Conservation (phyloP, 2,329 filamentous ascomycete genomes). For the Aspergillus amoenus region DNA sequence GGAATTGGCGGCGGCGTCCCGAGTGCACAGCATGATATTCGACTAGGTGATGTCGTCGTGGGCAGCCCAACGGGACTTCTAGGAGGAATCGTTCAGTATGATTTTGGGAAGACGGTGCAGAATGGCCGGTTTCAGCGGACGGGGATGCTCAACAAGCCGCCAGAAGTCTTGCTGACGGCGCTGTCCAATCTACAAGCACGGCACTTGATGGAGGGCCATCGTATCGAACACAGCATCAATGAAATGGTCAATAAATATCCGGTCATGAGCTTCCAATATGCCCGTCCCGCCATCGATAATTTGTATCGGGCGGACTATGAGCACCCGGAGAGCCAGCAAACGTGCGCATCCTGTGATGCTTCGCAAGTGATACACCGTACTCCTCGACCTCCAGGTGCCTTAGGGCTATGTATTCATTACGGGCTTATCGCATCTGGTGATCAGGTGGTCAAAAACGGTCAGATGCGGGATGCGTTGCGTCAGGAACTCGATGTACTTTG, state of each 20-base stretch:
- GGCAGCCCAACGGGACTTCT: neutral
- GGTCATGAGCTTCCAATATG: neutral
- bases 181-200: neutral
- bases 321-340: neutral
- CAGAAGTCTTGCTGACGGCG: neutral
- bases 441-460: slow-evolving; percentile 7
- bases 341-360: neutral
- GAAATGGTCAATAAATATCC: neutral
- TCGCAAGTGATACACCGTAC: neutral
- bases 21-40: slow-evolving; percentile 10
- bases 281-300: neutral
- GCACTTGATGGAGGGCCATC: neutral
- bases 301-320: neutral
- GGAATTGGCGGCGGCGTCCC: slow-evolving; percentile 18
- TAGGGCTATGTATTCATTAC: neutral
- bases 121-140: neutral
- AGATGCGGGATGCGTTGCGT: slow-evolving; percentile 2
- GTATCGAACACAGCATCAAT: neutral
- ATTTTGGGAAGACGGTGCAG: neutral
- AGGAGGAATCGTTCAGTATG: slow-evolving; percentile 2
- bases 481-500: slow-evolving; percentile 9
- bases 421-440: neutral
- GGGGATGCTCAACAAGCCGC: neutral
- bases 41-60: slow-evolving; percentile 13
- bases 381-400: neutral